Conservation (phyloP, 2,329 filamentous ascomycete species). For the Aspergillus texensis region DNA sequence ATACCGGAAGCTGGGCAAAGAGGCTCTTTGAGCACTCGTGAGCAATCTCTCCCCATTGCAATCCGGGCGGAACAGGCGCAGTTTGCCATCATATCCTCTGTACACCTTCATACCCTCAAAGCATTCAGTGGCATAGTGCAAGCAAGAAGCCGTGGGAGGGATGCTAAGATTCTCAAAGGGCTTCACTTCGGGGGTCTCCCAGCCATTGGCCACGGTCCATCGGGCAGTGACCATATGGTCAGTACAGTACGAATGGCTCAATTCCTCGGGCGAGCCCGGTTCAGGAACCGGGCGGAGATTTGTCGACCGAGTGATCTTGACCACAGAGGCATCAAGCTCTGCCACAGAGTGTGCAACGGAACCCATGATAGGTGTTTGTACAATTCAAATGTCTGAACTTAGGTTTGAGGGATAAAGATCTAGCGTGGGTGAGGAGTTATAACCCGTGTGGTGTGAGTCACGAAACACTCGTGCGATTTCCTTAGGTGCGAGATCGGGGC, state of each 20-base stretch:
- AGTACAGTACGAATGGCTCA: constrained; percentile 56
- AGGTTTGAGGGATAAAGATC: not conserved
- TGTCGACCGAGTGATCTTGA: constrained; percentile 42
- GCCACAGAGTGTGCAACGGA: constrained; percentile 31
- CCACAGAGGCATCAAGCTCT: constrained; percentile 44
- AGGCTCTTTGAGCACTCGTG: constrained; percentile 62
- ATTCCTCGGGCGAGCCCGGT: constrained; percentile 43
- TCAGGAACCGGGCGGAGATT: constrained; percentile 40
- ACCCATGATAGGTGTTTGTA: constrained; percentile 29
- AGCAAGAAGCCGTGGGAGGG: constrained; percentile 76
- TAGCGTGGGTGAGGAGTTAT: not conserved
- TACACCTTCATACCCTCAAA: constrained; percentile 84
- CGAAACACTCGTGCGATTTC: not conserved
- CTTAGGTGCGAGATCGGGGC: not conserved
- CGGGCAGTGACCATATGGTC: constrained; percentile 84
- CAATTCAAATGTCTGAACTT: not conserved
- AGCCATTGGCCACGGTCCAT: constrained; percentile 69
- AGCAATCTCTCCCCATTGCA: constrained; percentile 70
- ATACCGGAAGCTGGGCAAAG: constrained; percentile 73
- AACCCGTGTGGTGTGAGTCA: constrained; percentile 9
- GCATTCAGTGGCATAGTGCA: constrained; percentile 90
- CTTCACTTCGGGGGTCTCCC: constrained; percentile 72
- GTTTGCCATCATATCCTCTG: constrained; percentile 68
- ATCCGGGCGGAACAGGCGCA: constrained; percentile 77
- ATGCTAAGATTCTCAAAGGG: constrained; percentile 77